Evolutionary conservation across 768 basidiomycete genomes (phyloP).

Genomic region (Lentinula sp.): DNA sequence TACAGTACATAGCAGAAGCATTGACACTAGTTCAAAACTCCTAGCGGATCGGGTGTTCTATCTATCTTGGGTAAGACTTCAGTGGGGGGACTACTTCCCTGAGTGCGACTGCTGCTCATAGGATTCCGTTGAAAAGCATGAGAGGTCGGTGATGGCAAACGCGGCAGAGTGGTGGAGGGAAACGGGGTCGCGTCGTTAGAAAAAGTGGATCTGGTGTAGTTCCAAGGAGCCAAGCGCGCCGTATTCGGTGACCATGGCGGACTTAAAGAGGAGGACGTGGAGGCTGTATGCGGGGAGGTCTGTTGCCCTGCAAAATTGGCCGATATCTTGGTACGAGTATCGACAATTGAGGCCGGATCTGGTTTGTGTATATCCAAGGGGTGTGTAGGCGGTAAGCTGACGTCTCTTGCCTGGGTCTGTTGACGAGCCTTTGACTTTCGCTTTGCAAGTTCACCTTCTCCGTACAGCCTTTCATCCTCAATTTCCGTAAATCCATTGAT

Average conservation of each 20-base stretch:
- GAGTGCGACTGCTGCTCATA: constrained; percentile 1
- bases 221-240: constrained; percentile 45
- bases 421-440: constrained; percentile 23
- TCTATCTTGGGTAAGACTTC: not conserved
- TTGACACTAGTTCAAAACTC: constrained; percentile 9
- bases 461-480: constrained; percentile 62
- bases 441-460: constrained; percentile 41
- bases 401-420: constrained; percentile 9
- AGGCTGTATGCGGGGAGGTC: constrained; percentile 9
- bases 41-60: constrained; percentile 11
- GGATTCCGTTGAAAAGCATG: constrained; percentile 22
- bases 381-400: constrained; percentile 9
- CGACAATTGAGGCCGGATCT: constrained; percentile 29
- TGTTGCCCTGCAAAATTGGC: not conserved
- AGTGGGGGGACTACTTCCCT: not conserved
- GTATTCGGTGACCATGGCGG: constrained; percentile 12
- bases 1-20: not conserved
- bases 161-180: constrained; percentile 39
- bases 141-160: constrained; percentile 45
- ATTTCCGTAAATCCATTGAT: constrained; percentile 45
- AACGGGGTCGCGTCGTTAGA: constrained; percentile 21
- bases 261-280: not conserved
- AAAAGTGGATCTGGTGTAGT: constrained; percentile 49
- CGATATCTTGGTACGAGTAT: constrained; percentile 22
- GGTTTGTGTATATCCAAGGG: constrained; percentile 20